These are phyloP conservation scores for Brassica incana DNA, from an alignment of 345 rosid species.

Conservation along the genomic window DNA sequence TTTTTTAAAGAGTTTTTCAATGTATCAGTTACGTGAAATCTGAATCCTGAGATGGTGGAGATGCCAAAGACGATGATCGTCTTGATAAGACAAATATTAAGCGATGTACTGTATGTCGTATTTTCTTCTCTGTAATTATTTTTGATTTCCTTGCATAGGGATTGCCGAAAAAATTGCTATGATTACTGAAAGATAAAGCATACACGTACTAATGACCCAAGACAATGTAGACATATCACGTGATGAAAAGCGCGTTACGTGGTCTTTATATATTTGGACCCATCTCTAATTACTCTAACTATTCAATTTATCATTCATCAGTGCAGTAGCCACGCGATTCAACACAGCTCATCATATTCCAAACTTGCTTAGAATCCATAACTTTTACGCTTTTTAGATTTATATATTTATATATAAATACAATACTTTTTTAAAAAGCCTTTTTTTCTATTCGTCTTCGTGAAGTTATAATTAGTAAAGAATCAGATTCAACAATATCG, in stretches of 20 bases:
- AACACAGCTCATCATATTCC: slow-evolving; percentile 41
- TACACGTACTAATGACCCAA: slow-evolving; percentile 34
- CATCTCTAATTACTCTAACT: slow-evolving; percentile 24
- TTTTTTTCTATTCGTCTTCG: slow-evolving; percentile 6
- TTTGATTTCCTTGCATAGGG: slow-evolving; percentile 11
- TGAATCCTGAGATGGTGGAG: too few species aligned
- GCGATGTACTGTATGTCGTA: slow-evolving; percentile 21
- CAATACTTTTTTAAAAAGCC: background rate
- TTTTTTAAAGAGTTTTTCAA: too few species aligned
- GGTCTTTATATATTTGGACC: slow-evolving; percentile 34
- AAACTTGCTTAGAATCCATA: slow-evolving; percentile 37
- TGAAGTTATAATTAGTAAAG: slow-evolving; percentile 24
- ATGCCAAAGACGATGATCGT: background rate
- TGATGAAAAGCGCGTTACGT: slow-evolving; percentile 41
- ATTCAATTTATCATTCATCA: slow-evolving; percentile 5
- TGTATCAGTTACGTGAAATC: too few species aligned
- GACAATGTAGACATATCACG: slow-evolving; percentile 38
- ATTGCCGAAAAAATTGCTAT: slow-evolving; percentile 18
- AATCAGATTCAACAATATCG: slow-evolving; percentile 30
- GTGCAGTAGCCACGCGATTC: slow-evolving; percentile 10
- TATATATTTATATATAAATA: background rate
- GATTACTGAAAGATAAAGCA: slow-evolving; percentile 27
- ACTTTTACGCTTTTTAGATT: slow-evolving; percentile 16
- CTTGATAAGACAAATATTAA: slow-evolving; percentile 18
- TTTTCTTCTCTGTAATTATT: background rate